Base-by-base conservation (phyloP, 1,284 basidiomycete species). In the Amylostereum areolatum region DNA sequence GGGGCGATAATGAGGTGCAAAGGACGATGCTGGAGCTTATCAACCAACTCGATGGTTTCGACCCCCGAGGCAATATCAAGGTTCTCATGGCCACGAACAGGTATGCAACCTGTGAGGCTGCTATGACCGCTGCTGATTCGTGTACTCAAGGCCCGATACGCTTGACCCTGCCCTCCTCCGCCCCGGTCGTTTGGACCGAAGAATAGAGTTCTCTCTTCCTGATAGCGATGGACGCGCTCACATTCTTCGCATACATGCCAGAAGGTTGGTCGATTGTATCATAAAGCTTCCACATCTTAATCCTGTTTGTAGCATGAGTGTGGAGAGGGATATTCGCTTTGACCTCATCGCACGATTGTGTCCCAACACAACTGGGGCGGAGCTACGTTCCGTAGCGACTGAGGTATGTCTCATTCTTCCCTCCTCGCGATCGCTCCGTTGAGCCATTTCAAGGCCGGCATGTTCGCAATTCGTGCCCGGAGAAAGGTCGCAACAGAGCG, bases 1-100 rank as follows among this genome's bases (percentile, higher is more conserved):
- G 97, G 48, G 97, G 97, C 43, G 97, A 99, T 62, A 99, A 99
- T 62, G 97, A 99, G 64, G 97, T 99, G 35, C 97, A 99, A 70
- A 75, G 97, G 64, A 99, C 96, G n/a, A 99, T 99, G 96, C 75
- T 99, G 71, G 97, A 99, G 71, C 73, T 99, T 59, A 99, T 99
- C 66, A 99, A 98, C 68, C 97, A 99, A 69, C 73, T 99, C 58
- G 96, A 99, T 63, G 97, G 97, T 43, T 99, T 99, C 70, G 97
- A 99, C 67, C 89, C 96, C 1, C 74, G 97, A 72, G 97, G 97
- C 18, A 99, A 99, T 66, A 99, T 99, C 73, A 99, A 99, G 71
- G 96, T 99, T 36, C 78, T 99, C 49, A 99, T 99, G 97, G 97
- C 97, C 33, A 99, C 97, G 8, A 99, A 99, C 74, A 77, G 90